Conservation (phyloP, 2,329 filamentous ascomycete species). For the Verticillium albo-atrum region DNA sequence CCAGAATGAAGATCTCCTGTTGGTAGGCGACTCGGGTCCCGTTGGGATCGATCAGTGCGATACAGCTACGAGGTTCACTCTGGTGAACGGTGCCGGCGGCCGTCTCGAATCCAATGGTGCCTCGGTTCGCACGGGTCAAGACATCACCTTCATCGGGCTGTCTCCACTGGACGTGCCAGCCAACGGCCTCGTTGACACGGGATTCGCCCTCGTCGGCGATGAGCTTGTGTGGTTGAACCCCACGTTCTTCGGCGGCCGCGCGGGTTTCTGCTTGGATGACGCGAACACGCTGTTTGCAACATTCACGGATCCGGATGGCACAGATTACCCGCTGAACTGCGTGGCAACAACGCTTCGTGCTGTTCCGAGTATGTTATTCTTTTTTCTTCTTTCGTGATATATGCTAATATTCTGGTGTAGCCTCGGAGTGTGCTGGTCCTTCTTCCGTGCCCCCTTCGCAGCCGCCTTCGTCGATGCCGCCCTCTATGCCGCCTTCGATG, state of each 20-base stretch:
- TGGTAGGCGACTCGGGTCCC: not conserved
- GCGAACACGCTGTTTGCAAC: constrained; percentile 5
- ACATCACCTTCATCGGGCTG: not conserved
- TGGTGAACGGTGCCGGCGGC: not conserved
- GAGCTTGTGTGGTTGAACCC: constrained; percentile 3
- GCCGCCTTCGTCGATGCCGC: not conserved
- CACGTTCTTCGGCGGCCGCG: constrained; percentile 6
- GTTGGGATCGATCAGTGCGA: not conserved
- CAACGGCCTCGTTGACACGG: constrained; percentile 2
- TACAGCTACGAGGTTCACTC: not conserved
- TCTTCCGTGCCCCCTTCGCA: not conserved
- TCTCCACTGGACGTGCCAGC: not conserved
- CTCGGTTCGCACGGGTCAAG: not conserved
- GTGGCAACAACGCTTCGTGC: not conserved
- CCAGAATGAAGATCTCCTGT: not conserved
- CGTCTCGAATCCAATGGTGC: not conserved
- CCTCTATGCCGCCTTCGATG: not conserved
- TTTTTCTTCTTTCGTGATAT: not conserved
- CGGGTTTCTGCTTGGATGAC: constrained; percentile 7
- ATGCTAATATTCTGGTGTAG: not conserved
- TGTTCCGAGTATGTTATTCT: constrained; percentile 3
- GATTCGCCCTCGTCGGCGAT: constrained; percentile 1
- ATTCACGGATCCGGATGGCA: constrained; percentile 5
- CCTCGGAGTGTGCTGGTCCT: not conserved
- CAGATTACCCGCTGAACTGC: constrained; percentile 5